Percentiles rank a stretch among this genome's conserved stretches.
These are phyloP conservation scores for Anthostomella pinea DNA, from an alignment of 2,329 filamentous ascomycete genomes.

Conservation along the genomic window DNA sequence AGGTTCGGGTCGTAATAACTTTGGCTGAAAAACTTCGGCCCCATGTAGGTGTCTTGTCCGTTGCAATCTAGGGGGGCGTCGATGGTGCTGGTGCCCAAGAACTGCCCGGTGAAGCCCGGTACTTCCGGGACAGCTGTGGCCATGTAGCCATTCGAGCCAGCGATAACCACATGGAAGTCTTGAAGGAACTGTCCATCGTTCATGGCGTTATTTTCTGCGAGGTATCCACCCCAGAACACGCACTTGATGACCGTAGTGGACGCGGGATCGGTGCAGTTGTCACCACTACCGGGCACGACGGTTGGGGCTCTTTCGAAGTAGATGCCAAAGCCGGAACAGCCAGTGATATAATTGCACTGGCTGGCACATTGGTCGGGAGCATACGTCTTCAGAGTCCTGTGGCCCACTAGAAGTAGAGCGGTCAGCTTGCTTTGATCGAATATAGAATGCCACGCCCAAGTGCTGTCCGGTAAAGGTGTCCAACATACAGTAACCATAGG, in stretches of 20 bases:
- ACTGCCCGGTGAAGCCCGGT: not conserved
- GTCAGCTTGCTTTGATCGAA: no score
- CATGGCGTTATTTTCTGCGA: conserved; percentile 3
- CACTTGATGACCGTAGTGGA: conserved; percentile 15
- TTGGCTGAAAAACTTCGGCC: conserved; percentile 15
- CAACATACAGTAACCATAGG: conserved; percentile 11
- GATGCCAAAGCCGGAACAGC: conserved; percentile 12
- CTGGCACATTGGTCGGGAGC: conserved; percentile 2
- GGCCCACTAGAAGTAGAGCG: no score
- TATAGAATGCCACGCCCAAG: no score
- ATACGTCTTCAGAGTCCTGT: conserved; percentile 6
- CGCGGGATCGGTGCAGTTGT: conserved; percentile 6
- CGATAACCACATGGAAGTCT: conserved; percentile 11
- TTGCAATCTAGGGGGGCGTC: conserved; percentile 18
- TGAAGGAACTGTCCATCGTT: conserved; percentile 7
- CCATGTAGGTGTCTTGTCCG: conserved; percentile 15
- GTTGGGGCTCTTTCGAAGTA: conserved; percentile 14
- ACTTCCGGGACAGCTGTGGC: not conserved
- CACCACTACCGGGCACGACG: conserved; percentile 6
- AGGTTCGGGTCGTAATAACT: conserved; percentile 12
- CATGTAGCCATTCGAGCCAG: conserved; percentile 15
- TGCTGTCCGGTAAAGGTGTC: no score
- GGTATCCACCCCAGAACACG: conserved; percentile 7
- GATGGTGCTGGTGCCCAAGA: conserved; percentile 14
- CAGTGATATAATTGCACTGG: conserved; percentile 4